These are phyloP conservation scores for Capsella rubella DNA, from an alignment of 441 rosid species.

Conservation along the genomic window DNA sequence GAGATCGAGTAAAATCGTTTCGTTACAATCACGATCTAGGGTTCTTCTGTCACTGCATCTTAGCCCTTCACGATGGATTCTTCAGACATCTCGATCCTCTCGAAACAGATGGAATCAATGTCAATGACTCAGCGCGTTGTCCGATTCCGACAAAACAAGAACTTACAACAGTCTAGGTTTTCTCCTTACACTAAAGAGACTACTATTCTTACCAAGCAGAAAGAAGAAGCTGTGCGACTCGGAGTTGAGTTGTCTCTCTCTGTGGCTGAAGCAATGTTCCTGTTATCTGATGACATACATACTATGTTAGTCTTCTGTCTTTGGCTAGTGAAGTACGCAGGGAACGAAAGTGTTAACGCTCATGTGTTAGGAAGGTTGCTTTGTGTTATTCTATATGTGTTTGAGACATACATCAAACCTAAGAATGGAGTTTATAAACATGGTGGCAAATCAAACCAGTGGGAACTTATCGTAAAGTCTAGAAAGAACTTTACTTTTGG, in stretches of 20 bases:
- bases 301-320: not conserved
- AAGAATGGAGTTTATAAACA: not conserved
- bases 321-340: not conserved
- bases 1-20: too few relatives aligned
- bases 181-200: not conserved
- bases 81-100: not conserved
- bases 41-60: too few relatives aligned
- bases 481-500: not conserved
- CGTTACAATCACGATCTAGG: too few relatives aligned
- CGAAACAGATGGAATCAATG: not conserved
- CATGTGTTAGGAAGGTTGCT: not conserved
- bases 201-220: not conserved
- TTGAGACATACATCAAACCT: not conserved
- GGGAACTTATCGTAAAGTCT: not conserved
- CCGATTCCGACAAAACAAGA: not conserved
- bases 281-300: not conserved
- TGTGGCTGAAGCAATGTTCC: not conserved
- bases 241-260: not conserved
- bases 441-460: not conserved
- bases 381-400: not conserved
- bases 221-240: not conserved
- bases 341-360: not conserved
- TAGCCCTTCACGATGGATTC: not conserved
- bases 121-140: not conserved
- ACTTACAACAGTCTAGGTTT: not conserved